Evolutionary conservation across 257 asterid species (phyloP), one percentile per base, ranked within the genome.

Genomic region (Eucommia ulmoides): DNA sequence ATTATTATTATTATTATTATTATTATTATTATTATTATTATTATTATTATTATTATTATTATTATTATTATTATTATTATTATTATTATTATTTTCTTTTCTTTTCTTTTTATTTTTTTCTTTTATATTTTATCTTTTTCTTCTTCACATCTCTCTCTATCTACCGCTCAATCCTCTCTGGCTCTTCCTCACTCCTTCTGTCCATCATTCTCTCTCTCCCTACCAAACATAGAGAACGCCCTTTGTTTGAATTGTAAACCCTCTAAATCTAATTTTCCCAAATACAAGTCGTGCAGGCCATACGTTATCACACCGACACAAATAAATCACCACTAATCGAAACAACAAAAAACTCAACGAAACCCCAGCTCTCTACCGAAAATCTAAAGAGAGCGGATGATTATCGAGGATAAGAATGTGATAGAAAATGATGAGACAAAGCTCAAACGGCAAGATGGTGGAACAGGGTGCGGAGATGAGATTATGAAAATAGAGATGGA

Each of bases 261-360:
- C 94, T 65, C 94, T 75, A 66, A 81, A 72, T 55, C 88, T 88
- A 69, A 82, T 22, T 49, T 74, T 49, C 41, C 52, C 72, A n/a
- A 25, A 51, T 45, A 59, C 54, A 26, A 50, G 62, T 23, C 62
- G 59, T 64, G 49, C 42, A 51, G 62, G 54, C 20, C 51, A 69
- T 0, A 22, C 49, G 22, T 54, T 75, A 51, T 60, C 65, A 56
- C 79, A 65, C 93, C 85, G 76, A 69, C 95, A 79, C 49, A 83
- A 60, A 21, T 73, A 77, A 52, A 54, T 9, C 52, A 69, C 51
- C 55, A 72, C 71, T 49, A 41, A 60, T 26, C 80, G 77, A 47
- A 86, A 86, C 61, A 83, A 52, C 45, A 74, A 64, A 55, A 76
- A 86, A 59, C 75, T 64, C 67, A 86, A 33, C 10, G 93, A 86